Conservation (phyloP, 2,329 filamentous ascomycete genomes). For the Ophiostoma sp. region DNA sequence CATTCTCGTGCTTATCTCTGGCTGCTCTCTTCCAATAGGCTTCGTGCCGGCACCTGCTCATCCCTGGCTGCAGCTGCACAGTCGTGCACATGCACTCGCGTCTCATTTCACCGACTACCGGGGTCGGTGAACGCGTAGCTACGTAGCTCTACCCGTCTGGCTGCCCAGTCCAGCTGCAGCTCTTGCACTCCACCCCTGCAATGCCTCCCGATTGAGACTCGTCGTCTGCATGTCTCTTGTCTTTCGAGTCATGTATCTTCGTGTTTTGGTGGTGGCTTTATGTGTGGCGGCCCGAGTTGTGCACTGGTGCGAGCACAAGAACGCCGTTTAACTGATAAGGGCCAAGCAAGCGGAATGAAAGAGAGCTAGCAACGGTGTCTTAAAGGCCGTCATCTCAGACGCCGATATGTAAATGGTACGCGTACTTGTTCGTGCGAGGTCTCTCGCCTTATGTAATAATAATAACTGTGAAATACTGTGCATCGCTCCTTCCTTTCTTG, state of each 20-base stretch:
- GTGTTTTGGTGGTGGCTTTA: no score
- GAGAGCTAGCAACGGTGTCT: slow-evolving; percentile 1
- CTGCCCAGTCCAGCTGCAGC: neutral
- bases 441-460: neutral
- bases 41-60: neutral
- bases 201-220: neutral
- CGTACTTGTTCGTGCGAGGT: neutral
- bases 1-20: neutral
- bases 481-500: slow-evolving; percentile 4
- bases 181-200: neutral
- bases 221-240: neutral
- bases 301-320: neutral
- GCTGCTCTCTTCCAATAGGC: slow-evolving; percentile 5
- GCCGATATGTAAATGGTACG: neutral
- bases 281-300: neutral
- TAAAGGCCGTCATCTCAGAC: neutral
- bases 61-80: neutral
- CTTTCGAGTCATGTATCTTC: neutral
- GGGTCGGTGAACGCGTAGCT: slow-evolving; percentile 4
- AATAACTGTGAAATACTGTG: neutral
- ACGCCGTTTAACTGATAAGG: neutral
- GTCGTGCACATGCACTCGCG: slow-evolving; percentile 4
- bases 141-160: neutral
- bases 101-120: slow-evolving; percentile 3
- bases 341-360: neutral